Evolutionary conservation across 495 filamentous ascomycete species (phyloP).

Genomic region (Chaetomium tenue): DNA sequence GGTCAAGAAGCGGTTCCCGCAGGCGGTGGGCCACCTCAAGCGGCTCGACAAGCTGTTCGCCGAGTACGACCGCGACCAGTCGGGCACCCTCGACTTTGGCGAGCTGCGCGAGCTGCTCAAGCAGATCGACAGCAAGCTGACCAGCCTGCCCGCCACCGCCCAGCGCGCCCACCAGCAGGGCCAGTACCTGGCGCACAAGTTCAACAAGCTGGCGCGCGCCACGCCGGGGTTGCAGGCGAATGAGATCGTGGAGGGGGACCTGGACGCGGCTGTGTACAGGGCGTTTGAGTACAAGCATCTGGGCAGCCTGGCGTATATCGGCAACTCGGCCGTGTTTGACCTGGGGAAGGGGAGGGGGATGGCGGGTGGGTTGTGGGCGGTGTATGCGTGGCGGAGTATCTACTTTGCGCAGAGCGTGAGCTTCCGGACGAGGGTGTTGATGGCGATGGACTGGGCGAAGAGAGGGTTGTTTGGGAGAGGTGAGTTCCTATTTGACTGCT

Average conservation of each 20-base stretch:
- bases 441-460: conserved; percentile 99
- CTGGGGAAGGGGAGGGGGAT: conserved; percentile 69
- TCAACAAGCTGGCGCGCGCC: conserved; percentile 84
- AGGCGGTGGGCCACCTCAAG: conserved; percentile 85
- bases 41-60: conserved; percentile 86
- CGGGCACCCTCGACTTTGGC: conserved; percentile 87
- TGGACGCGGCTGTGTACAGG: conserved; percentile 91
- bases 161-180: conserved; percentile 98
- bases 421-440: conserved; percentile 77
- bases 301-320: conserved; percentile 91
- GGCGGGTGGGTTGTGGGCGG: conserved; percentile 82
- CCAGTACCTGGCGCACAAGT: conserved; percentile 86
- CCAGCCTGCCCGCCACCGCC: conserved; percentile 83
- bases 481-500: conserved; percentile 45
- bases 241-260: conserved; percentile 79
- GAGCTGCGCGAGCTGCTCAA: conserved; percentile 84
- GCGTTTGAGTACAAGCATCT: conserved; percentile 94
- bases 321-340: conserved; percentile 95
- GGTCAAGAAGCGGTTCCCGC: conserved; percentile 86
- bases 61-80: conserved; percentile 88
- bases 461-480: conserved; percentile 93
- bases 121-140: conserved; percentile 89
- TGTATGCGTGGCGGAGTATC: conserved; percentile 94
- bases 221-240: conserved; percentile 75
- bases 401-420: conserved; percentile 99